Evolutionary conservation across 1,139 yeast genomes (phyloP), one percentile per base, ranked within the genome.

Genomic region (Arxiozyma bovina): DNA sequence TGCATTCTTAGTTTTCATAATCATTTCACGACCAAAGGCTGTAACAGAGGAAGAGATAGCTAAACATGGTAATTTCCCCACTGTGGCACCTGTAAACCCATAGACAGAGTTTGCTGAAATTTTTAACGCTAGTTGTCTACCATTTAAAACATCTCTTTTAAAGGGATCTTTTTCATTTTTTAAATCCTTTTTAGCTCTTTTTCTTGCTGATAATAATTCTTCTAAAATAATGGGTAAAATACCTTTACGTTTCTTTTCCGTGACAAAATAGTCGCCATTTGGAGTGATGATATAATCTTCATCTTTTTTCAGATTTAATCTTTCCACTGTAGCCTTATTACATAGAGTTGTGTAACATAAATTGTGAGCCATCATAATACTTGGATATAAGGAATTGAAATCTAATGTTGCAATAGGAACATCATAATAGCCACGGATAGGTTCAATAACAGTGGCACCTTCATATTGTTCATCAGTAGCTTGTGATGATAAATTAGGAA

Each of bases 351-450:
- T 93, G 70, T 94, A 94, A 70, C 99, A 94, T 56, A 94, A 75
- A 69, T 94, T 94, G 70, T 94, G 99, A 0, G 99, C 99, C 98
- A 93, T 93, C 98, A 94, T 94, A 65, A 94, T 94, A 57, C 97
- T 88, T 7, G 99, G 99, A 70, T 94, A 94, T 77, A 94, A 79
- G 50, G 97, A 89, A 61, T 96, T 90, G 80, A 94, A 94, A 83
- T 94, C 99, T 62, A 94, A 77, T 0, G 99, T 94, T 1, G 99
- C 96, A 67, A 94, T 93, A 0, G 99, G 99, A 11, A 87, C 93
- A 70, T 90, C 96, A 65, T 94, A 94, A 70, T 90, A 94, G 0
- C 99, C 99, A 69, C 98, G 80, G 17, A 77, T 78, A 1, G 99
- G 99, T 68, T 94, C 99, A 70, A 94, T 94, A 61, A 94, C 99